Evolutionary conservation across 345 rosid species (phyloP).

Genomic region (Syzygium jambos): DNA sequence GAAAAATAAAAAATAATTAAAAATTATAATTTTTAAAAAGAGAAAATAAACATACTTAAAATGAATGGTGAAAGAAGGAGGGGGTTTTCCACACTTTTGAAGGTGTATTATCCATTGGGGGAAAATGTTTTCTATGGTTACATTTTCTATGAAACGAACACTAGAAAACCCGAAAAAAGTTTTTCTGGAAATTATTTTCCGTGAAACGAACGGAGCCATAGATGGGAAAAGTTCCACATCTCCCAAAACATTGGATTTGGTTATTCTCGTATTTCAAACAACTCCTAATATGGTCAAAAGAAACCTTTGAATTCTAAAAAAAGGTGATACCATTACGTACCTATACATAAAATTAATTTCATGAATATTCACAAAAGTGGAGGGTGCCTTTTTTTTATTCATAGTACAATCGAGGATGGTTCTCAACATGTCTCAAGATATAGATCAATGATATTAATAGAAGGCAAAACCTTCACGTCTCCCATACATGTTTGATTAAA

Average conservation of each 20-base stretch:
- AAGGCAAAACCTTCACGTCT: background rate
- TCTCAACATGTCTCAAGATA: background rate
- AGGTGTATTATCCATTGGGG: no score
- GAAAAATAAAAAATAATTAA: no score
- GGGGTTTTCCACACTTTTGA: no score
- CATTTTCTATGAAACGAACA: no score
- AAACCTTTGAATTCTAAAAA: background rate
- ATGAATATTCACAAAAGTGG: background rate
- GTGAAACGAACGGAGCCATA: background rate
- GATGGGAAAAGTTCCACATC: background rate
- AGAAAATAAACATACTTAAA: no score
- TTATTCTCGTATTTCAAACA: background rate
- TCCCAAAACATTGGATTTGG: background rate
- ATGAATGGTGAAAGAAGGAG: no score
- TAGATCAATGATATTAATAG: background rate
- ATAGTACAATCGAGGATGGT: background rate
- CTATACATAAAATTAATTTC: background rate
- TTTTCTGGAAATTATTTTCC: no score
- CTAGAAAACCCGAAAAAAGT: no score
- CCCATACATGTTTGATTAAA: background rate
- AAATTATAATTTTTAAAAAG: no score
- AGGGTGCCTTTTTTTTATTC: background rate
- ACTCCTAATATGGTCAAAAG: background rate
- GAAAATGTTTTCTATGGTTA: no score
- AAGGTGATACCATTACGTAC: background rate